Evolutionary conservation across 306 rosid genomes (phyloP).

Genomic region (Medicago ruthenica): DNA sequence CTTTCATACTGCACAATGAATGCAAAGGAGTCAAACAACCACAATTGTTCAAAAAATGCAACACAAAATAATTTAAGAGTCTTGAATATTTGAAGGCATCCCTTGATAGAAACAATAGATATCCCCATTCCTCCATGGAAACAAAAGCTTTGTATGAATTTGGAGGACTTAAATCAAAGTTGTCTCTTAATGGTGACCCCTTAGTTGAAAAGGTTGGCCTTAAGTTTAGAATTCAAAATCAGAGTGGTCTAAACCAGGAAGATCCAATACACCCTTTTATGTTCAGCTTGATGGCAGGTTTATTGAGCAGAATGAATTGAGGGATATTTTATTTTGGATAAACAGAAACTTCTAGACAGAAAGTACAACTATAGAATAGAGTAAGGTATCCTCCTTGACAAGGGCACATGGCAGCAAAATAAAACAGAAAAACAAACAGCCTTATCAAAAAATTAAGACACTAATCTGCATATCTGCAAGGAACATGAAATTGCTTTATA

Average conservation of each 20-base stretch:
- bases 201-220: conserved; percentile 20
- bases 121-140: conserved; percentile 1
- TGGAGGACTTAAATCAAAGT: conserved; percentile 17
- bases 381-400: conserved; percentile 14
- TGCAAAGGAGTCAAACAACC: conserved; percentile 42
- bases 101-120: conserved; percentile 3
- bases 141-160: conserved; percentile 7
- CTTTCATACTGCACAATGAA: conserved; percentile 86
- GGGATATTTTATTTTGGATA: not conserved
- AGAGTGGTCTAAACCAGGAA: conserved; percentile 3
- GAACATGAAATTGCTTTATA: no score
- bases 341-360: not conserved
- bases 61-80: conserved; percentile 25
- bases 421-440: conserved; percentile 25
- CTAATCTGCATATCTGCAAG: conserved; percentile 9
- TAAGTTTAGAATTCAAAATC: conserved; percentile 17
- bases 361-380: not conserved
- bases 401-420: conserved; percentile 26
- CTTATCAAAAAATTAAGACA: conserved; percentile 5
- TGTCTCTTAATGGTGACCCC: conserved; percentile 26
- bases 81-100: conserved; percentile 6
- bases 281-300: not conserved
- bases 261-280: not conserved
- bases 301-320: not conserved
- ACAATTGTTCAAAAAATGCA: conserved; percentile 37